phyloP scores from a whole-genome alignment of 2,329 filamentous ascomycete genomes.

The Hypoxylon sp. region DNA sequence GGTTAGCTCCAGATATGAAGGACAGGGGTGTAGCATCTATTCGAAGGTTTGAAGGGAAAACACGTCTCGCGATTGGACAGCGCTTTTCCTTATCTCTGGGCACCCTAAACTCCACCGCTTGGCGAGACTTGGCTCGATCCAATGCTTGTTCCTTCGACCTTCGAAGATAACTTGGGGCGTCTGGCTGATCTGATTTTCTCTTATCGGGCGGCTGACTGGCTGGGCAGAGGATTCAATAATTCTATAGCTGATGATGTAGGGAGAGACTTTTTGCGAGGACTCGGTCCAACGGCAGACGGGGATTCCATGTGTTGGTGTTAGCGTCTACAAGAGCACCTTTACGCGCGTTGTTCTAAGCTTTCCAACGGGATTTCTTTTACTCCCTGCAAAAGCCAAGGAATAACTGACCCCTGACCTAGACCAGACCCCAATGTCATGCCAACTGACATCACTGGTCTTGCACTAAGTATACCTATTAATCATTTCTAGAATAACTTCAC shows the following conservation, averaged over 20 bases:
- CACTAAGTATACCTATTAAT: neutral
- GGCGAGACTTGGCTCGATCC: conserved; percentile 40
- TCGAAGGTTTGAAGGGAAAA: conserved; percentile 34
- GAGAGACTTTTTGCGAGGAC: neutral
- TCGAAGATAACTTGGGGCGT: conserved; percentile 2
- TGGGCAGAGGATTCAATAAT: conserved; percentile 10
- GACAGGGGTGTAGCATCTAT: conserved; percentile 31
- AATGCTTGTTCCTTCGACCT: conserved; percentile 33
- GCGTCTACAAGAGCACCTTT: neutral
- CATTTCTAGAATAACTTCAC: neutral
- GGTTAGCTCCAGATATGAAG: conserved; percentile 38
- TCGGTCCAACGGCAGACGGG: neutral
- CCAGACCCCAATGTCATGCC: conserved; percentile 13
- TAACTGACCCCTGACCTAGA: conserved; percentile 28
- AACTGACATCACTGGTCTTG: conserved; percentile 14
- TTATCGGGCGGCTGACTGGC: conserved; percentile 17
- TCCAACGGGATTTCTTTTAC: conserved; percentile 41
- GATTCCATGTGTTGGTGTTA: neutral
- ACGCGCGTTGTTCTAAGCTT: neutral
- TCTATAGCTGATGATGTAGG: conserved; percentile 7
- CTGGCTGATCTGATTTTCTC: conserved; percentile 20
- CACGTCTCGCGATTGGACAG: conserved; percentile 28
- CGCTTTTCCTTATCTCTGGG: conserved; percentile 45
- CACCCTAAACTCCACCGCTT: conserved; percentile 33
- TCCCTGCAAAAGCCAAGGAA: conserved; percentile 33